A percentile compares a stretch with the other conserved stretches of the same genome.
Evolutionary conservation across 1,284 basidiomycete species (phyloP).

Genomic region (Cryptococcus wingfieldii): DNA sequence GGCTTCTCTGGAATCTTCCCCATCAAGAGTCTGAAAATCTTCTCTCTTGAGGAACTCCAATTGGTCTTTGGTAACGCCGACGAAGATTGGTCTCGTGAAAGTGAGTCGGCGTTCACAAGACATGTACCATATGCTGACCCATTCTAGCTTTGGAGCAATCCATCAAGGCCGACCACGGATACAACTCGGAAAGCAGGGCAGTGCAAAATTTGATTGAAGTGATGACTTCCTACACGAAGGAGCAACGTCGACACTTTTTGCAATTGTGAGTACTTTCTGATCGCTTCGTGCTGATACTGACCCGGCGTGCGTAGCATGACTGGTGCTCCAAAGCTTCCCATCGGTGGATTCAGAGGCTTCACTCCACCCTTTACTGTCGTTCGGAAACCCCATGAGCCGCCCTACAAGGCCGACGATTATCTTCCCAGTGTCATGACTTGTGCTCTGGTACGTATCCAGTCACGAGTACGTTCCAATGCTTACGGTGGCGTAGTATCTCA

Average conservation of each 20-base stretch:
- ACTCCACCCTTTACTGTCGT: slow-evolving; percentile 95
- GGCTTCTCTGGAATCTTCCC: slow-evolving; percentile 95
- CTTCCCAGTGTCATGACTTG: slow-evolving; percentile 98
- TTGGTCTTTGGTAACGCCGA: slow-evolving; percentile 92
- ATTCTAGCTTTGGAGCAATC: slow-evolving; percentile 75
- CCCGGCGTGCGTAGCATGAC: slow-evolving; percentile 58
- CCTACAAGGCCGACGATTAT: slow-evolving; percentile 86
- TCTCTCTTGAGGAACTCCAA: slow-evolving; percentile 87
- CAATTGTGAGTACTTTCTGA: slow-evolving; percentile 60
- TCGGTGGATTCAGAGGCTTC: slow-evolving; percentile 92
- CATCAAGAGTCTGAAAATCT: slow-evolving; percentile 80
- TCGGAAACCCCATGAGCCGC: slow-evolving; percentile 89
- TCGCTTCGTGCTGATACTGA: too few relatives aligned
- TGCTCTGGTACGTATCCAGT: slow-evolving; percentile 60
- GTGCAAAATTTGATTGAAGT: slow-evolving; percentile 83
- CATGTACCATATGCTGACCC: slow-evolving; percentile 2
- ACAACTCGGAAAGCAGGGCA: slow-evolving; percentile 86
- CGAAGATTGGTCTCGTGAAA: slow-evolving; percentile 88
- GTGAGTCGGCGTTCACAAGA: slow-evolving; percentile 53
- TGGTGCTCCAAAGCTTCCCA: slow-evolving; percentile 87
- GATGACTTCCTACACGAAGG: slow-evolving; percentile 72
- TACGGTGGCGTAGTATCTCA: slow-evolving; percentile 59
- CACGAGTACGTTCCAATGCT: slow-evolving; percentile 3
- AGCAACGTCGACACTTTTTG: slow-evolving; percentile 77
- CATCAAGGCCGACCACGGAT: slow-evolving; percentile 96